Base-by-base conservation (phyloP, 148 eudicot genomes). In the Cornus controversa region DNA sequence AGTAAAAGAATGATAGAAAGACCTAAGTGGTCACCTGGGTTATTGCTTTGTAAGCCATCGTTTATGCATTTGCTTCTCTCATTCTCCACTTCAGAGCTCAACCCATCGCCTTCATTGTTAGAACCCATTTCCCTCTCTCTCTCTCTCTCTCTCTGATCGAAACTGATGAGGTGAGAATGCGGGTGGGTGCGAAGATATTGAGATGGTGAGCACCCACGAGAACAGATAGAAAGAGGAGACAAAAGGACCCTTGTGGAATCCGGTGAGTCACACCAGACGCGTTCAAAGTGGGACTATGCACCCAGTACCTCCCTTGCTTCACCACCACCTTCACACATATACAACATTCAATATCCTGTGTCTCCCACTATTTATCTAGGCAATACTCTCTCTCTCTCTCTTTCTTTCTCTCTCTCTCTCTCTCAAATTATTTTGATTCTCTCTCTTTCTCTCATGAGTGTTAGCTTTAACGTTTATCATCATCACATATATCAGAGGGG, bases 1-100 rank as follows among this genome's bases (percentile, higher is more conserved):
- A 20, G 8, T 25, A 26, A 72, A 20, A 72, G 16, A 29, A 15
- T 11, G 27, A 16, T n/a, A 15, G 16, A 36, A 60, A 60, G 67
- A 13, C 76, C 22, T 45, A 58, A 60, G 67, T 60, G 14, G 67
- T 73, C 67, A 73, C 76, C 76, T 73, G 36, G 16, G 68, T 36
- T 54, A 40, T 29, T 72, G 8, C 4, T 71, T 13, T 54, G 11
- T 6, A 45, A 15, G 64, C 37, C 75, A 10, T 27, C 24, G 62
- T 72, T 57, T 29, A 27, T 16, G 75, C 26, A 54, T 27, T 11
- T 60, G 25, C 64, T 73, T 57, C 23, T 16, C 20, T 57, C 20
- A 13, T 25, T 57, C 10, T 29, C 76, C 22, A 7, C 6, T 65
- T 34, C 62, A 27, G 24, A 20, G 10, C 67, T 62, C 67, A 15